Base-by-base conservation (phyloP, 2,329 filamentous ascomycete species). In the Fusarium devonianum region DNA sequence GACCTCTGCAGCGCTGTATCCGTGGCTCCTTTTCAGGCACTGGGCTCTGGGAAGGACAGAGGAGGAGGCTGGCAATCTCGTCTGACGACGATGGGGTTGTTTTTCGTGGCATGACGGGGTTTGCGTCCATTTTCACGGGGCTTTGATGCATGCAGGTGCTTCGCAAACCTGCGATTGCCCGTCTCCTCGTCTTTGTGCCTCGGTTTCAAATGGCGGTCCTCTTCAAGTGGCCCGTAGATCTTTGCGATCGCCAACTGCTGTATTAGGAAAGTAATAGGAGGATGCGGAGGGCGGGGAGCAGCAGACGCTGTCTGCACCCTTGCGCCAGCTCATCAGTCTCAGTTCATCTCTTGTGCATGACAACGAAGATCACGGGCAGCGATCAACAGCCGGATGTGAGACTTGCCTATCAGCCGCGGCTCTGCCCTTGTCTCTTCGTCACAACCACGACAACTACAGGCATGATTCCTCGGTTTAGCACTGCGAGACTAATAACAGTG, bases 391-490 rank as follows among this genome's bases (percentile, higher is more conserved):
- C 22, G 26, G 30, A 44, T 23, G 32, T 42, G 29, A 54, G 34
- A 54, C 39, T 37, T 39, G 42, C 32, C 25, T 32, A 19, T 32
- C 46, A 56, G 51, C 51, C 51, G 56, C 50, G 45, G 50, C 49
- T 58, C 54, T 58, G 55, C 40, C 54, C 55, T 58, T 55, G 49
- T 45, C 34, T 40, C 34, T 58, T 56, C 45, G 55, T 47, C 55
- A 46, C 36, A 41, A 59, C 58, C 52, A 57, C 47, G 52, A 21
- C 13, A 21, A 34, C 8, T 13, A 16, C 21, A 29, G 41, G 12
- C 32, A 38, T 53, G 56, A 21, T 39, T 38, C 37, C 42, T 44
- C 42, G 38, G 45, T 57, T 50, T 38, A 19, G 12, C 14, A 32
- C 25, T 18, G 34, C 29, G 13, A 39, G 42, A 45, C 32, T 26